These are phyloP conservation scores for Colletotrichum magnum DNA, from an alignment of 2,329 filamentous ascomycete species.

Conservation along the genomic window DNA sequence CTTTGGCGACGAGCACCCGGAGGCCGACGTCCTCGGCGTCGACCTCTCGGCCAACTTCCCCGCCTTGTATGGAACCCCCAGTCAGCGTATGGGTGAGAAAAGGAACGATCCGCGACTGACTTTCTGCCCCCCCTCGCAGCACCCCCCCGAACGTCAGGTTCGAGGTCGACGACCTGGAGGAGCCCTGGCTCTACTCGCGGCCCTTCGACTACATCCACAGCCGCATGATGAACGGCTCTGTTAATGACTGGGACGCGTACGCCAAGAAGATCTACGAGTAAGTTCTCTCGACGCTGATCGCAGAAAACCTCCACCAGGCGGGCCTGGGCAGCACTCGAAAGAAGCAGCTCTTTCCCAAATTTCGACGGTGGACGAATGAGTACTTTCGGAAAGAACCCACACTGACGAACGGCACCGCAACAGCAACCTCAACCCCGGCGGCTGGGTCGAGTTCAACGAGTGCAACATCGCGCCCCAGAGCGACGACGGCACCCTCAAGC, in stretches of 20 bases:
- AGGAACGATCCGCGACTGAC: no score
- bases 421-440: constrained; percentile 56
- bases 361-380: no score
- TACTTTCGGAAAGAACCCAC: no score
- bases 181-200: constrained; percentile 48
- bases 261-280: constrained; percentile 49
- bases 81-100: no score
- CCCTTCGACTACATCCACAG: constrained; percentile 35
- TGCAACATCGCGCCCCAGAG: constrained; percentile 52
- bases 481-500: constrained; percentile 56
- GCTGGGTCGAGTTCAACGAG: constrained; percentile 61
- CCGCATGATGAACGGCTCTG: constrained; percentile 3
- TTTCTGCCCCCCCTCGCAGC: neutral
- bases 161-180: constrained; percentile 54
- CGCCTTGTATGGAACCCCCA: constrained; percentile 43
- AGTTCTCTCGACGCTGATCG: neutral
- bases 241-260: constrained; percentile 5
- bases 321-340: no score
- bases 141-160: constrained; percentile 62
- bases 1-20: constrained; percentile 48
- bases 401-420: no score
- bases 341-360: no score
- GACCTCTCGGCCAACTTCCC: constrained; percentile 59
- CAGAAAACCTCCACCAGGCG: no score
- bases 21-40: constrained; percentile 51